These are phyloP conservation scores for Plantago elongata DNA, from an alignment of 257 asterid species.

Conservation along the genomic window DNA sequence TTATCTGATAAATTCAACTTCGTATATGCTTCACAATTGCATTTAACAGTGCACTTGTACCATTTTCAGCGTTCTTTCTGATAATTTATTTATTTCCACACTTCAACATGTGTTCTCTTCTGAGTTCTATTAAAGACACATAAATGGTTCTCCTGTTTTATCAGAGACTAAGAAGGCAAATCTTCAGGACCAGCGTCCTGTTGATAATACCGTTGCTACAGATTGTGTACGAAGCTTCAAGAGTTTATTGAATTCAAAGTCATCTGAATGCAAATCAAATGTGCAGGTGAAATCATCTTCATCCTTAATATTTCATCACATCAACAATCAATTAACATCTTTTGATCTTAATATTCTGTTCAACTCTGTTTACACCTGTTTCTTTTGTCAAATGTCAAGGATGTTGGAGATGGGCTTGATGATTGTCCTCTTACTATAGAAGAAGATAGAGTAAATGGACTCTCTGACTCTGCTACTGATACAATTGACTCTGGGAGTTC, in stretches of 20 bases:
- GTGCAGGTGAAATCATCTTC: conserved; percentile 39
- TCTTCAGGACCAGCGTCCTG: conserved; percentile 34
- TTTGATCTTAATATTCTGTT: conserved; percentile 1
- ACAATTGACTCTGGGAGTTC: conserved; percentile 46
- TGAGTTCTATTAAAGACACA: neutral
- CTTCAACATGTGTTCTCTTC: neutral
- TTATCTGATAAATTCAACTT: conserved; percentile 8
- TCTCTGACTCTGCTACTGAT: conserved; percentile 37
- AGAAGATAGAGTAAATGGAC: conserved; percentile 39
- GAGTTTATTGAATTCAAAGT: conserved; percentile 38
- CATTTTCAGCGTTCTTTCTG: conserved; percentile 5
- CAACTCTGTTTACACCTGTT: conserved; percentile 20
- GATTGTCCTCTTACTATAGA: conserved; percentile 28
- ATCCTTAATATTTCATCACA: conserved; percentile 42
- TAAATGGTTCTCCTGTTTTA: neutral
- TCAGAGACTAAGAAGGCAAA: conserved; percentile 20
- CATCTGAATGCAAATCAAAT: conserved; percentile 34
- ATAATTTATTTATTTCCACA: neutral
- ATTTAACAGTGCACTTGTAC: neutral
- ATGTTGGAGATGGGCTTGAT: conserved; percentile 35
- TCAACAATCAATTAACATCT: conserved; percentile 11
- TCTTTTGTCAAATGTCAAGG: conserved; percentile 42
- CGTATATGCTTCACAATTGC: neutral
- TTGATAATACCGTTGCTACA: conserved; percentile 23
- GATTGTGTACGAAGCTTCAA: conserved; percentile 44